Evolutionary conservation across 2,329 filamentous ascomycete genomes (phyloP).

Genomic region (Sporothrix curviconia): DNA sequence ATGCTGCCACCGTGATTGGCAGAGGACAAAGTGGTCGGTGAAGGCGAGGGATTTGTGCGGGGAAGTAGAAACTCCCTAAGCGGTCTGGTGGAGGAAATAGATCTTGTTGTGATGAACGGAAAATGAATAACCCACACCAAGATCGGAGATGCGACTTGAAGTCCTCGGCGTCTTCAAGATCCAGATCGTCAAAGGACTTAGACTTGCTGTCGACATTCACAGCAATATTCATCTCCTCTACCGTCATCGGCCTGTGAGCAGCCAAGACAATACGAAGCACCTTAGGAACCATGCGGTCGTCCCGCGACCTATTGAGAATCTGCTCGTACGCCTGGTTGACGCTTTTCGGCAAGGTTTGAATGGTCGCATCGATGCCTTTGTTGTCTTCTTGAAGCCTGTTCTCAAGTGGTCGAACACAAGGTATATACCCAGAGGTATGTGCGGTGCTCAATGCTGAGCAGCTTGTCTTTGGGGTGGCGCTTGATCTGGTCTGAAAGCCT

Average conservation of each 20-base stretch:
- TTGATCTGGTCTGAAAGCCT: constrained; percentile 8
- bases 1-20: constrained; percentile 18
- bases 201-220: constrained; percentile 15
- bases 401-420: constrained; percentile 9
- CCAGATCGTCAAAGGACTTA: constrained; percentile 13
- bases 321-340: constrained; percentile 22
- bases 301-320: constrained; percentile 18
- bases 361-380: constrained; percentile 15
- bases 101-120: constrained; percentile 24
- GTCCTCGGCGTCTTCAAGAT: constrained; percentile 20
- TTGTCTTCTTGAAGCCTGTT: constrained; percentile 11
- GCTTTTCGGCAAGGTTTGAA: constrained; percentile 20
- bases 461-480: constrained; percentile 18
- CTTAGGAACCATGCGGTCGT: constrained; percentile 17
- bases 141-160: constrained; percentile 22
- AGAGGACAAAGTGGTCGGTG: not conserved
- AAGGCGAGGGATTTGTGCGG: not conserved
- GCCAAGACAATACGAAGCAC: constrained; percentile 24
- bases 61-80: constrained; percentile 30
- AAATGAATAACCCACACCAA: constrained; percentile 27
- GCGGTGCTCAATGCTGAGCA: constrained; percentile 23
- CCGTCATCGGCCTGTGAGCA: constrained; percentile 23
- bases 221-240: constrained; percentile 26
- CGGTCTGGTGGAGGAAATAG: constrained; percentile 30
- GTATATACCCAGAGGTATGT: constrained; percentile 30